Percentiles rank a stretch among this genome's conserved stretches.
Evolutionary conservation across 31 red algal genomes (phyloP).

Genomic region (Porphyra umbilicalis): DNA sequence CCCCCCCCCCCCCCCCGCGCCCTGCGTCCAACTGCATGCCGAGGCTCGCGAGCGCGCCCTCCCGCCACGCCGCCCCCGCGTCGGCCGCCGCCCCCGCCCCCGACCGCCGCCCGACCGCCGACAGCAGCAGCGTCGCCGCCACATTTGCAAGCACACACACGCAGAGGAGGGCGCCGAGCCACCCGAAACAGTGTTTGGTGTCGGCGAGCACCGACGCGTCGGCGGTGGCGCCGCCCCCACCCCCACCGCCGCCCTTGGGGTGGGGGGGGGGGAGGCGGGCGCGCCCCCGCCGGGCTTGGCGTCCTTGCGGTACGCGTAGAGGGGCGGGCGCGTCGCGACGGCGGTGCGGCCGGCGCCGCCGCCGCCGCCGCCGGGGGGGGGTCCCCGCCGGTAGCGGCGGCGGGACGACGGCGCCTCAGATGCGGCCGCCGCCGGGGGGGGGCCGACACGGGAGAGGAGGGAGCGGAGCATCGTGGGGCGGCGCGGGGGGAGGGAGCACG

Average conservation of each 20-base stretch:
- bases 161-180: neutral
- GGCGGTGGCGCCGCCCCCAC: neutral
- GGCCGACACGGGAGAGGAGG: neutral
- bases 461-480: neutral
- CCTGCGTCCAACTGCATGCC: neutral
- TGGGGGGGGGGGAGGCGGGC: too few species aligned
- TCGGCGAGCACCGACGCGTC: neutral
- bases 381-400: neutral
- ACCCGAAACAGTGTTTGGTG: neutral
- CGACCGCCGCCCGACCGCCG: neutral
- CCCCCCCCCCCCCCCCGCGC: neutral
- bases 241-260: neutral
- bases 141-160: neutral
- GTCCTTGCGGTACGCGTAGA: neutral
- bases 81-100: neutral
- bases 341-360: neutral
- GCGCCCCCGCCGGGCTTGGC: slow-evolving; percentile 1
- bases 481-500: too few species aligned
- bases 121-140: neutral
- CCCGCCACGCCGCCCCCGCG: neutral
- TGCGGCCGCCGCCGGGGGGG: too few species aligned
- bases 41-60: neutral
- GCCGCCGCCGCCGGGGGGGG: neutral
- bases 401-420: neutral
- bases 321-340: neutral